Evolutionary conservation across 2,329 filamentous ascomycete genomes (phyloP).

Genomic region (Aciculosporium take): DNA sequence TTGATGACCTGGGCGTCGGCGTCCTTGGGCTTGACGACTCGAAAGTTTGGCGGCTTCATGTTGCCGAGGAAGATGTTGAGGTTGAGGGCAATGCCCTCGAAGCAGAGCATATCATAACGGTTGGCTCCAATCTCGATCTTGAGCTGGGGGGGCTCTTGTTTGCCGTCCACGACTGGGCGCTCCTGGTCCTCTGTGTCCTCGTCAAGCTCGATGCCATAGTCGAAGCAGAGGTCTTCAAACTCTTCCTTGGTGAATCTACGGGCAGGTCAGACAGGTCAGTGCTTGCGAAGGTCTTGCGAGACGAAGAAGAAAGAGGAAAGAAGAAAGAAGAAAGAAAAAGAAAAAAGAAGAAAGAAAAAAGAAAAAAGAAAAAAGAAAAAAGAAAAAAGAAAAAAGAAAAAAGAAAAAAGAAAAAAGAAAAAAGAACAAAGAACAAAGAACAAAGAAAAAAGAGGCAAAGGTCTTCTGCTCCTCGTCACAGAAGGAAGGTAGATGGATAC

Average conservation of each 20-base stretch:
- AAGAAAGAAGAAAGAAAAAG: background rate
- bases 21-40: constrained; percentile 54
- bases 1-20: constrained; percentile 69
- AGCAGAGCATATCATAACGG: constrained; percentile 88
- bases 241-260: constrained; percentile 74
- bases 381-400: background rate
- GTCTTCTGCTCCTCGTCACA: too few relatives aligned
- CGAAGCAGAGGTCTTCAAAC: constrained; percentile 96
- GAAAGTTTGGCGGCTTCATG: constrained; percentile 63
- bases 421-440: background rate
- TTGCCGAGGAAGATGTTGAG: constrained; percentile 86
- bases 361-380: constrained; percentile 1
- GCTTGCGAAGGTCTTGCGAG: background rate
- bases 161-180: constrained; percentile 58
- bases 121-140: constrained; percentile 98
- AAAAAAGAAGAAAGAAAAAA: constrained; percentile 7
- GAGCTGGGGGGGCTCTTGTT: constrained; percentile 78
- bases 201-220: constrained; percentile 95
- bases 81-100: constrained; percentile 91
- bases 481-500: constrained; percentile 9
- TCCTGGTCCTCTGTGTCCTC: constrained; percentile 77
- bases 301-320: background rate
- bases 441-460: background rate
- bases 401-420: constrained; percentile 8
- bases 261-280: constrained; percentile 9